A percentile compares a stretch with the other conserved stretches of the same genome.
phyloP scores from a whole-genome alignment of 2,329 filamentous ascomycete species.

The Trichophyton benhamiae region DNA sequence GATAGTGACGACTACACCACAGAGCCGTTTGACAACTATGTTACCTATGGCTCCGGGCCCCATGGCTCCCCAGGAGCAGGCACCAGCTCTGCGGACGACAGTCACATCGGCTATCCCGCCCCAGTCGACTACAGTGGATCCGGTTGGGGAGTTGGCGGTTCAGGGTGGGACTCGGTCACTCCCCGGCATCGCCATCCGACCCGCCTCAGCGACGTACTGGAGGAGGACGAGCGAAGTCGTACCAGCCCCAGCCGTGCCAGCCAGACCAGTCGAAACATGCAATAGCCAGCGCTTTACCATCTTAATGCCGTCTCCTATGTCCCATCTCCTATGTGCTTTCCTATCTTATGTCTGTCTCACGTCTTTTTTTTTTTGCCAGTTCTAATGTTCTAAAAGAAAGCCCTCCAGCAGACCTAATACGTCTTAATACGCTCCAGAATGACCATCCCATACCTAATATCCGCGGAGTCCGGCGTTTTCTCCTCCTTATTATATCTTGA shows the following conservation, averaged over 20 bases:
- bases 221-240: slow-evolving; percentile 65
- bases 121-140: slow-evolving; percentile 53
- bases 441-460: not conserved
- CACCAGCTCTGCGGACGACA: slow-evolving; percentile 18
- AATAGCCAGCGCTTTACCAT: not conserved
- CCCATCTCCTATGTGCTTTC: not conserved
- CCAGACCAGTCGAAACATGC: slow-evolving; percentile 37
- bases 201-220: slow-evolving; percentile 73
- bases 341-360: not conserved
- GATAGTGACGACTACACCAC: slow-evolving; percentile 46
- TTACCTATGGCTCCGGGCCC: slow-evolving; percentile 33
- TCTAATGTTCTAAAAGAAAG: not conserved
- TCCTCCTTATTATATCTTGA: not conserved
- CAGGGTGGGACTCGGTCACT: slow-evolving; percentile 64
- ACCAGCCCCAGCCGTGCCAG: slow-evolving; percentile 58
- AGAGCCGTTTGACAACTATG: slow-evolving; percentile 36
- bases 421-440: not conserved
- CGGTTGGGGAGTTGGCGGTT: slow-evolving; percentile 51
- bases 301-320: not conserved
- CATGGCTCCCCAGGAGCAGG: slow-evolving; percentile 16
- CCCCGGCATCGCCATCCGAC: slow-evolving; percentile 74
- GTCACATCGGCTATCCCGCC: slow-evolving; percentile 21
- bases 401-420: not conserved
- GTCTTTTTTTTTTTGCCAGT: not conserved
- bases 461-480: not conserved